These are phyloP conservation scores for Amanita molliuscula DNA, from an alignment of 768 basidiomycete genomes.

Conservation along the genomic window DNA sequence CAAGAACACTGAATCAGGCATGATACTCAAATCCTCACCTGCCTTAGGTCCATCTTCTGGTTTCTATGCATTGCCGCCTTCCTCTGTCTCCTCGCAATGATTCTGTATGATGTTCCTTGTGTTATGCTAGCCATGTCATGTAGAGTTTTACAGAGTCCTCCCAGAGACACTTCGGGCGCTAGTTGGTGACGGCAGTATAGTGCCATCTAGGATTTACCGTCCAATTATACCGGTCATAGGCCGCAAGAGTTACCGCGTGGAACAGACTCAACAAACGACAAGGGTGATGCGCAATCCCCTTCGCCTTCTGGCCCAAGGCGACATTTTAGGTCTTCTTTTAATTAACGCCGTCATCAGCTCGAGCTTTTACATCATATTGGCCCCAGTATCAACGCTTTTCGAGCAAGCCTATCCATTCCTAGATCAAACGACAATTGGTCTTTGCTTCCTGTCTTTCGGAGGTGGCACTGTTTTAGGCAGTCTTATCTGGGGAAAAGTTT, in stretches of 20 bases:
- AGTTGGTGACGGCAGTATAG: constrained; percentile 43
- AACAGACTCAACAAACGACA: constrained; percentile 18
- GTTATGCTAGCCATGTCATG: constrained; percentile 11
- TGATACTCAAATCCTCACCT: constrained; percentile 5
- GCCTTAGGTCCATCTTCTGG: constrained; percentile 42
- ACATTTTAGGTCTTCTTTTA: constrained; percentile 42
- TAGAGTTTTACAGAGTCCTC: constrained; percentile 24
- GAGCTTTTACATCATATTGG: constrained; percentile 50
- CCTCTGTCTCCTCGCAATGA: constrained; percentile 33
- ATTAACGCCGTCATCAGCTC: constrained; percentile 43
- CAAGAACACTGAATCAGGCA: constrained; percentile 13
- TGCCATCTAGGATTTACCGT: constrained; percentile 34
- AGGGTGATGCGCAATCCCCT: constrained; percentile 45
- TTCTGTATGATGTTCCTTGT: constrained; percentile 23
- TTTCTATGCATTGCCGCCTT: constrained; percentile 42
- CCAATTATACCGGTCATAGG: constrained; percentile 42
- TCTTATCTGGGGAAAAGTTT: constrained; percentile 43
- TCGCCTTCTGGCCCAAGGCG: constrained; percentile 40
- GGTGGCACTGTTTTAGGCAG: constrained; percentile 60
- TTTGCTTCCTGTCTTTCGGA: constrained; percentile 73
- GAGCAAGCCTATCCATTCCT: constrained; percentile 46
- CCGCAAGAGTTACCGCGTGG: constrained; percentile 17
- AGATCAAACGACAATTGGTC: constrained; percentile 53
- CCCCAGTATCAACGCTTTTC: constrained; percentile 55
- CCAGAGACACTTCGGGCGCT: constrained; percentile 46